These are phyloP conservation scores for Exophiala dermatitidis DNA, from an alignment of 2,329 filamentous ascomycete genomes.

Conservation along the genomic window DNA sequence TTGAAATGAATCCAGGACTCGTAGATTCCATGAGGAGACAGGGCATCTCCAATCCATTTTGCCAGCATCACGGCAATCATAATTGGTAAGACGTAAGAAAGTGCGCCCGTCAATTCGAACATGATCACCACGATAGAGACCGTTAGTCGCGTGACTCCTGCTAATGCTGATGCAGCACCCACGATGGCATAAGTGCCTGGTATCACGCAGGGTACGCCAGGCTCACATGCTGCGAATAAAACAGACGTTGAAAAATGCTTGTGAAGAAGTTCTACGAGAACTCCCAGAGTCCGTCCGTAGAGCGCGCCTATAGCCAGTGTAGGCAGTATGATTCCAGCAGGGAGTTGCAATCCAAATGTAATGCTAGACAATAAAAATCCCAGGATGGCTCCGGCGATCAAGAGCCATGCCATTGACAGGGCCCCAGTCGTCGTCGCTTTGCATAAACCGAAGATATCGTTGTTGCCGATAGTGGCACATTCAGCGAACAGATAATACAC, in stretches of 20 bases:
- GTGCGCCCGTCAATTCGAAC: conserved; percentile 93
- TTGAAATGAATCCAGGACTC: conserved; percentile 97
- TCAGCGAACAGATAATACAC: conserved; percentile 89
- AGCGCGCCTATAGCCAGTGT: conserved; percentile 94
- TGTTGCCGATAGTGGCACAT: conserved; percentile 64
- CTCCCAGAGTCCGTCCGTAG: conserved; percentile 79
- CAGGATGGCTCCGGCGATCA: conserved; percentile 72
- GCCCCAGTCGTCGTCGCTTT: conserved; percentile 71
- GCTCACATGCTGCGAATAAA: conserved; percentile 71
- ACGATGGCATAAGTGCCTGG: conserved; percentile 96
- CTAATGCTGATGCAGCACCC: conserved; percentile 87
- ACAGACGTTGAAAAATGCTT: conserved; percentile 68
- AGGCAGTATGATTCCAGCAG: conserved; percentile 89
- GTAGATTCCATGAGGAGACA: conserved; percentile 89
- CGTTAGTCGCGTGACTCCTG: conserved; percentile 90
- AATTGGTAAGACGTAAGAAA: conserved; percentile 94
- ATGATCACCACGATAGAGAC: conserved; percentile 98
- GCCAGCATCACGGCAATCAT: conserved; percentile 98
- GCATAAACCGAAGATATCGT: conserved; percentile 86
- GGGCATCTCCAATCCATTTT: conserved; percentile 96
- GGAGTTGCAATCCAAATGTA: conserved; percentile 90
- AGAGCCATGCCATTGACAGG: conserved; percentile 70
- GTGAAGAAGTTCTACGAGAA: conserved; percentile 84
- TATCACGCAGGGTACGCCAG: conserved; percentile 79
- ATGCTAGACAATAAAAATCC: conserved; percentile 79